A percentile compares a stretch with the other conserved stretches of the same genome.
Evolutionary conservation across 2,329 filamentous ascomycete species (phyloP).

Genomic region (Apiospora sp.): DNA sequence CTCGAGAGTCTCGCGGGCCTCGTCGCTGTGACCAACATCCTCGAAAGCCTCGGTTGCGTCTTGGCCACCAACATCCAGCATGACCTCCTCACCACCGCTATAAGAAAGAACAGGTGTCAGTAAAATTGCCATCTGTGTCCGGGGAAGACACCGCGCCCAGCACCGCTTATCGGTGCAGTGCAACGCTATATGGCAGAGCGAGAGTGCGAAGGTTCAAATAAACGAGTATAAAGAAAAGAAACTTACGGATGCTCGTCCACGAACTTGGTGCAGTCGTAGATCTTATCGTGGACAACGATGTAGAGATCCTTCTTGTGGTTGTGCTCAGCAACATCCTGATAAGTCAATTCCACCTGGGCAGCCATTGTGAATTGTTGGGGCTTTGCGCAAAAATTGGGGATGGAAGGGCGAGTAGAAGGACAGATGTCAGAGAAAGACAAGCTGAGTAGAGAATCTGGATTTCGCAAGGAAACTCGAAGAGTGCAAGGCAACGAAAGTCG

Average conservation of each 20-base stretch:
- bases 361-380: conserved; percentile 46
- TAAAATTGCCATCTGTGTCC: background rate
- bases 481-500: conserved; percentile 10
- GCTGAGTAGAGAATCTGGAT: background rate
- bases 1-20: conserved; percentile 92
- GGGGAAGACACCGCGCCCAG: background rate
- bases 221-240: background rate
- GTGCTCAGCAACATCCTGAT: conserved; percentile 83
- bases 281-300: conserved; percentile 93
- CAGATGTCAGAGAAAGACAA: background rate
- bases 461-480: background rate
- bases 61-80: conserved; percentile 94
- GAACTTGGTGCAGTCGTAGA: conserved; percentile 90
- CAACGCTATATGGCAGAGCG: background rate
- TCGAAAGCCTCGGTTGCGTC: conserved; percentile 98
- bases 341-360: conserved; percentile 67
- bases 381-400: conserved; percentile 5
- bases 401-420: background rate
- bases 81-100: conserved; percentile 97
- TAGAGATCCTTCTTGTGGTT: conserved; percentile 94
- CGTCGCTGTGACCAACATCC: conserved; percentile 98
- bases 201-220: background rate
- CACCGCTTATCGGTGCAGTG: background rate
- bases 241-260: conserved; percentile 94
- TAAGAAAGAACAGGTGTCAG: conserved; percentile 26